Conservation (phyloP, 495 filamentous ascomycete species). For the Neurospora cerealis region DNA sequence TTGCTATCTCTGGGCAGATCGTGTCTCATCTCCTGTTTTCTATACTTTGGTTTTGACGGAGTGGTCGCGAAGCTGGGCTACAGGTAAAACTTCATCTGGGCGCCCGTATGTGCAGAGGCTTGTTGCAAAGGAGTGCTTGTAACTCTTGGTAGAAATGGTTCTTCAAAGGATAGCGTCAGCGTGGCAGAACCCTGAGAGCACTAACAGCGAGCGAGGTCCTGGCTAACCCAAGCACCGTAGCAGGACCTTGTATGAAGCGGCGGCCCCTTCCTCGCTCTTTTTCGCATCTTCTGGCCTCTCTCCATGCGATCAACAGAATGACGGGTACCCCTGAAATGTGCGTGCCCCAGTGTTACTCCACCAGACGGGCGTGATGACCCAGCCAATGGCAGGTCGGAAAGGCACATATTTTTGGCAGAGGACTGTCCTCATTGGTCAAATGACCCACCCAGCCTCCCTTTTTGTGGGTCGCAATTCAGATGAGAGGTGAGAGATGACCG, state of each 20-base stretch:
- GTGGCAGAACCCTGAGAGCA: not conserved
- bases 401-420: constrained; percentile 4
- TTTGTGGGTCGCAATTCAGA: constrained; percentile 8
- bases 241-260: not conserved
- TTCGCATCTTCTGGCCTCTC: not conserved
- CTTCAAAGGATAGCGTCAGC: not conserved
- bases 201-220: not conserved
- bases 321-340: constrained; percentile 19
- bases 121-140: not conserved
- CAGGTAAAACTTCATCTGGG: not conserved
- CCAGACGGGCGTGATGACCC: constrained; percentile 3
- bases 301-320: constrained; percentile 14
- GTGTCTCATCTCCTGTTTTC: not conserved
- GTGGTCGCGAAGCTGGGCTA: not conserved
- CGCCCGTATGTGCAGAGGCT: not conserved
- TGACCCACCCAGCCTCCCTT: constrained; percentile 1
- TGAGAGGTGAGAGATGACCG: not conserved
- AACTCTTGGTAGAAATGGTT: not conserved
- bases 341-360: constrained; percentile 8
- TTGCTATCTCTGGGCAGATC: not conserved
- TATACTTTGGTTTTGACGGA: not conserved
- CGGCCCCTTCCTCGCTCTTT: not conserved
- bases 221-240: not conserved
- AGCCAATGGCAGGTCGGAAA: constrained; percentile 10
- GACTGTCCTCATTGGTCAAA: constrained; percentile 13